These are phyloP conservation scores for Leccinellum albellum DNA, from an alignment of 768 basidiomycete species.

Conservation along the genomic window DNA sequence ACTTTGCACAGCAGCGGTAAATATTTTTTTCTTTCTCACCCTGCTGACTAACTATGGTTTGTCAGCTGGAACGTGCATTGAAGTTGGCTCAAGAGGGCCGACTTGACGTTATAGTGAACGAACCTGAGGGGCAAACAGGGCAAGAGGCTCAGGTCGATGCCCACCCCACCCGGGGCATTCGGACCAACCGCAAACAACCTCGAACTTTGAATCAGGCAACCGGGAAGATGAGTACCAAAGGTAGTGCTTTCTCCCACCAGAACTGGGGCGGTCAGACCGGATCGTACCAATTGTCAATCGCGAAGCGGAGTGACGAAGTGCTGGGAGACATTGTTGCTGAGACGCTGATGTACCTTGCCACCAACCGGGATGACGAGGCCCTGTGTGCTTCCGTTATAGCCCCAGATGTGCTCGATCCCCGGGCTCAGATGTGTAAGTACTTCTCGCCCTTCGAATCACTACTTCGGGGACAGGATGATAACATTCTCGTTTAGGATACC, in stretches of 20 bases:
- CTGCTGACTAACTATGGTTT: background rate
- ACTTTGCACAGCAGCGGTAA: background rate
- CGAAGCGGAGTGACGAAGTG: background rate
- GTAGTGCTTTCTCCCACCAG: background rate
- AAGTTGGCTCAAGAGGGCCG: background rate
- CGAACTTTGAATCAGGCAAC: background rate
- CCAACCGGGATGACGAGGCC: background rate
- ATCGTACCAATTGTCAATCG: background rate
- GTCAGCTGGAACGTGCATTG: background rate
- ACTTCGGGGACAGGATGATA: background rate
- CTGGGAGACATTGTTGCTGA: background rate
- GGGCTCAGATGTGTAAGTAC: background rate
- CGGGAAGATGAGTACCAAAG: background rate
- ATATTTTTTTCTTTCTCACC: background rate
- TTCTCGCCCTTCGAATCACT: no score
- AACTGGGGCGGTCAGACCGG: background rate
- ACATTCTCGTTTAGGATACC: background rate
- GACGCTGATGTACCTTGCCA: background rate
- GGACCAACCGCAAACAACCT: background rate
- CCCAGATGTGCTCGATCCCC: background rate
- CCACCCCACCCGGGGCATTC: background rate
- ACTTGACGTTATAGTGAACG: background rate
- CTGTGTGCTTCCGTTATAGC: background rate
- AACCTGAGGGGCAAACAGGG: background rate
- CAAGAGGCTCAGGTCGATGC: background rate